phyloP scores from a whole-genome alignment of 352 stramenopile genomes.

The Thalassiosira hispida region DNA sequence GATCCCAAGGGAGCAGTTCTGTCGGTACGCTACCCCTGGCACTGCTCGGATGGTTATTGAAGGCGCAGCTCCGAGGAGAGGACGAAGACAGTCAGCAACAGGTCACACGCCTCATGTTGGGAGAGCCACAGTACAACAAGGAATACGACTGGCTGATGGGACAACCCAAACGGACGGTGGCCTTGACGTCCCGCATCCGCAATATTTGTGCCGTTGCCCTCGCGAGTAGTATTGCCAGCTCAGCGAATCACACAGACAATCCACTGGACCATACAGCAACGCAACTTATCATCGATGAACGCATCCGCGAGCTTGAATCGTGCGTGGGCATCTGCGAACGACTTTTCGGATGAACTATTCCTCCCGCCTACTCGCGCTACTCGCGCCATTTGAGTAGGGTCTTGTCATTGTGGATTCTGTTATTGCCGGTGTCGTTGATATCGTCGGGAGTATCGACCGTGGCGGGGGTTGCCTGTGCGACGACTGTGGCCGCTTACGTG shows the following conservation, averaged over 20 bases:
- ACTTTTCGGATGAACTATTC: conserved; percentile 32
- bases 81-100: neutral
- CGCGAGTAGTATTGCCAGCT: neutral
- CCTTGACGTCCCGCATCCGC: conserved; percentile 31
- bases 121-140: neutral
- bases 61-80: conserved; percentile 34
- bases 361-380: conserved; percentile 43
- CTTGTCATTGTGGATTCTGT: conserved; percentile 32
- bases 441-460: neutral
- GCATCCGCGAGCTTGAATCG: conserved; percentile 28
- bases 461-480: neutral
- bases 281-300: conserved; percentile 27
- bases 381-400: conserved; percentile 42
- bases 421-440: conserved; percentile 33
- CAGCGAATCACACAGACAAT: no score
- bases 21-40: conserved; percentile 26
- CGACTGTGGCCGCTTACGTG: conserved; percentile 32
- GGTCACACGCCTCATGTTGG: conserved; percentile 17
- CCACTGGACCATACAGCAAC: neutral
- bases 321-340: conserved; percentile 31
- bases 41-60: conserved; percentile 39
- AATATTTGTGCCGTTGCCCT: conserved; percentile 28
- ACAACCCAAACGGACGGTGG: conserved; percentile 15
- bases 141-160: conserved; percentile 19
- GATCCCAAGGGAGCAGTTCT: conserved; percentile 28